These are phyloP conservation scores for Vanrija sp. DNA, from an alignment of 1,284 basidiomycete species.

Conservation along the genomic window DNA sequence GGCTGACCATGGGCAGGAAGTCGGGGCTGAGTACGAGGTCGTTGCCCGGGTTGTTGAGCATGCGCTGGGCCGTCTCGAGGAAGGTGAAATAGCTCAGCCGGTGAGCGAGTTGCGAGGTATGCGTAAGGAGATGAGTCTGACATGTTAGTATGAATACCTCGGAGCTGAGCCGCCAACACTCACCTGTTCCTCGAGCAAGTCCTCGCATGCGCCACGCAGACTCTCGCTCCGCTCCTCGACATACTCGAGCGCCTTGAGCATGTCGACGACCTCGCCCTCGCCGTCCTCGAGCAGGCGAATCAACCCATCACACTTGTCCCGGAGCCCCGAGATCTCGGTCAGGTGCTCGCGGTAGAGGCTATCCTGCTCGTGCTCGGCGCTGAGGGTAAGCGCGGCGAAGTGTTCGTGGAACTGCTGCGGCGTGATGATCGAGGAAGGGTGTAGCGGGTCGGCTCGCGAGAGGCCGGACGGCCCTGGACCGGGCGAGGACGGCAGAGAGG, in stretches of 20 bases:
- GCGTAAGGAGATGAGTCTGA: constrained; percentile 66
- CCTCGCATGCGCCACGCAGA: constrained; percentile 83
- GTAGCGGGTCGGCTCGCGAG: constrained; percentile 40
- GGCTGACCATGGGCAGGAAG: constrained; percentile 88
- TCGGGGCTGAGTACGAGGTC: constrained; percentile 80
- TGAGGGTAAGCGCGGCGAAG: constrained; percentile 79
- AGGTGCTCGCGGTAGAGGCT: constrained; percentile 81
- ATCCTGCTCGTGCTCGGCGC: constrained; percentile 85
- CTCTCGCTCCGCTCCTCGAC: constrained; percentile 84
- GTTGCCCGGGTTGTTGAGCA: constrained; percentile 87
- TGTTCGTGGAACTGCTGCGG: constrained; percentile 94
- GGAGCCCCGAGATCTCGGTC: constrained; percentile 64
- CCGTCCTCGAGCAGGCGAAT: constrained; percentile 66
- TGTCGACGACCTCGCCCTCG: constrained; percentile 67
- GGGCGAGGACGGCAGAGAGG: constrained; percentile 14
- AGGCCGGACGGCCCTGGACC: constrained; percentile 21
- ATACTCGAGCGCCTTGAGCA: constrained; percentile 74
- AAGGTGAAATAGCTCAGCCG: constrained; percentile 87
- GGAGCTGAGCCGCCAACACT: constrained; percentile 33
- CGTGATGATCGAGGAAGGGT: constrained; percentile 63
- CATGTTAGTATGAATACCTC: neutral
- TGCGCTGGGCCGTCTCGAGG: constrained; percentile 78
- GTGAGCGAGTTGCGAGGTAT: constrained; percentile 70
- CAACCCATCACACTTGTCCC: constrained; percentile 69
- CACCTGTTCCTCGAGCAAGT: constrained; percentile 78